Evolutionary conservation across 2,329 filamentous ascomycete species (phyloP).

Genomic region (Diaporthe caulivora): DNA sequence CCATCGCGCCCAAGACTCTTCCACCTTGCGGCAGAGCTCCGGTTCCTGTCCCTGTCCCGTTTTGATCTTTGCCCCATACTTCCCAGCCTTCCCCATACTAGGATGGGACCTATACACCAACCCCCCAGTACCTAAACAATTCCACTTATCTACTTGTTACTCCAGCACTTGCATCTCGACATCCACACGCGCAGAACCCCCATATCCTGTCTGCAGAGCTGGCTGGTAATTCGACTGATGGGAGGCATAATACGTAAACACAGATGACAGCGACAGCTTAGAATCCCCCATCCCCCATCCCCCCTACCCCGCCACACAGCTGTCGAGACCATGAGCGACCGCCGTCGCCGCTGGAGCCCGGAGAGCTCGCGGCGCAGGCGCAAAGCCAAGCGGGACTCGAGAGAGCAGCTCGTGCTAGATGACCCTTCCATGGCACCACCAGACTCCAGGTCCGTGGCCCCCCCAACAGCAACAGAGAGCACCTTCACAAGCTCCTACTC

Average conservation of each 20-base stretch:
- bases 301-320: conserved; percentile 28
- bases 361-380: conserved; percentile 67
- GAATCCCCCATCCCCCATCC: not conserved
- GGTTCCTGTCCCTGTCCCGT: not conserved
- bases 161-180: conserved; percentile 21
- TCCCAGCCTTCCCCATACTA: conserved; percentile 38
- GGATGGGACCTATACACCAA: conserved; percentile 29
- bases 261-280: conserved; percentile 31
- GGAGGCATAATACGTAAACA: conserved; percentile 24
- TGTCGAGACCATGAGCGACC: conserved; percentile 65
- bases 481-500: conserved; percentile 33
- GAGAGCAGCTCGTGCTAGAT: conserved; percentile 52
- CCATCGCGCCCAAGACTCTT: conserved; percentile 34
- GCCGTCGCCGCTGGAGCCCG: conserved; percentile 68
- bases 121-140: conserved; percentile 30
- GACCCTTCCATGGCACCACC: conserved; percentile 41
- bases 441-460: conserved; percentile 29
- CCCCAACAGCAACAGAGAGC: conserved; percentile 32
- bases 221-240: not conserved
- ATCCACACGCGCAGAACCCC: not conserved
- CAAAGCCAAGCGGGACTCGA: conserved; percentile 56
- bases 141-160: conserved; percentile 2
- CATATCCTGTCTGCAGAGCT: not conserved
- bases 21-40: conserved; percentile 4
- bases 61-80: conserved; percentile 27